Evolutionary conservation across 495 filamentous ascomycete genomes (phyloP).

Genomic region (Viridothelium virens): DNA sequence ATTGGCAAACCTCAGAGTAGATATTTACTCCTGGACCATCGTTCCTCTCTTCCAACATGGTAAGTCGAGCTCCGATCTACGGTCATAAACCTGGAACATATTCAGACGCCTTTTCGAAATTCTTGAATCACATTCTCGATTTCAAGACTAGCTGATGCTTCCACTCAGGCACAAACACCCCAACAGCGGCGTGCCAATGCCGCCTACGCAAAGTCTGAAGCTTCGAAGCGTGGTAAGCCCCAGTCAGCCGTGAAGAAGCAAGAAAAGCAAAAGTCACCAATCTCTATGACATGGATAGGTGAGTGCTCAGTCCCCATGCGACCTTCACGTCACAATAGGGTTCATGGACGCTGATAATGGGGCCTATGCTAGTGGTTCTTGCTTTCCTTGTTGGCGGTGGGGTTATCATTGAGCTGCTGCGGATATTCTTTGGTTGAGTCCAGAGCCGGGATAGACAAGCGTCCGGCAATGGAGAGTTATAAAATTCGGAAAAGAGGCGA

Average conservation of each 20-base stretch:
- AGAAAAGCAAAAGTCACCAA: constrained; percentile 61
- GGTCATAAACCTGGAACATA: background rate
- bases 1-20: background rate
- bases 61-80: background rate
- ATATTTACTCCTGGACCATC: background rate
- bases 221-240: constrained; percentile 75
- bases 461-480: background rate
- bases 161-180: constrained; percentile 77
- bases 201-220: constrained; percentile 71
- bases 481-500: background rate
- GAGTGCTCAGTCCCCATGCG: constrained; percentile 36
- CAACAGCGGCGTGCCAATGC: constrained; percentile 85
- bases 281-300: constrained; percentile 81
- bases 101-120: background rate
- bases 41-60: background rate
- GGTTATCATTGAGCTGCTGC: constrained; percentile 71
- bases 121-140: background rate
- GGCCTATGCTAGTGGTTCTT: constrained; percentile 50
- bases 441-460: background rate
- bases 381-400: constrained; percentile 81
- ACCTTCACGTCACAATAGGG: background rate
- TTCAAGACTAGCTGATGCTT: background rate
- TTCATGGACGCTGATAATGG: background rate
- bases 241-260: constrained; percentile 60
- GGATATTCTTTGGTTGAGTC: constrained; percentile 55